These are phyloP conservation scores for Tillandsia fasciculata DNA, from an alignment of 176 grass and related monocot genomes.

Conservation along the genomic window DNA sequence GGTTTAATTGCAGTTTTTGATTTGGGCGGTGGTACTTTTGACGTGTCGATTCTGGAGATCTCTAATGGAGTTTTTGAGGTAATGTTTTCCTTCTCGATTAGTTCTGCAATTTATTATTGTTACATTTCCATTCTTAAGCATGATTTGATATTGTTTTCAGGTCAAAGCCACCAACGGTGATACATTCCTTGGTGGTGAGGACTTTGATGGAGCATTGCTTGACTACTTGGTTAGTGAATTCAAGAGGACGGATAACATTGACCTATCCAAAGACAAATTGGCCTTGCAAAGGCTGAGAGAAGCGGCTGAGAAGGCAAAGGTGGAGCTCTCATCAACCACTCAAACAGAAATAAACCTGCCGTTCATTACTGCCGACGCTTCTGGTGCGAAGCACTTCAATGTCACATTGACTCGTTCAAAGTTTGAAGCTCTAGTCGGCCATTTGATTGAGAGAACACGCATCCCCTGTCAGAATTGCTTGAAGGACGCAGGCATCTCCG, in stretches of 20 bases:
- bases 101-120: not conserved
- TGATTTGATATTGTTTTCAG: constrained; percentile 27
- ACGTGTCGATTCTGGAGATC: constrained; percentile 94
- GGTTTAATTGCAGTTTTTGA: constrained; percentile 95
- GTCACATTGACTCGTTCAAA: constrained; percentile 85
- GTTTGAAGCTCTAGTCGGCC: constrained; percentile 63
- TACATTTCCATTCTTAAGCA: constrained; percentile 9
- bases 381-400: constrained; percentile 96
- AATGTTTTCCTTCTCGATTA: constrained; percentile 7
- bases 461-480: constrained; percentile 73
- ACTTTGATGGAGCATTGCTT: constrained; percentile 78
- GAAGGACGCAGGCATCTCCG: constrained; percentile 80
- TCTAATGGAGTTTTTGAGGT: constrained; percentile 99
- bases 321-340: constrained; percentile 86
- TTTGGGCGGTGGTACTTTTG: constrained; percentile 98
- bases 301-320: constrained; percentile 95
- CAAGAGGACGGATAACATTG: constrained; percentile 84
- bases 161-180: constrained; percentile 98
- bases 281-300: constrained; percentile 94
- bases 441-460: constrained; percentile 84
- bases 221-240: constrained; percentile 86
- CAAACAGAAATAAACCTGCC: constrained; percentile 96
- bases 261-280: constrained; percentile 72
- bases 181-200: constrained; percentile 98
- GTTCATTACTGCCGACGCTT: constrained; percentile 84